Evolutionary conservation across 148 eudicot species (phyloP).

Genomic region (Rhododendron ferrugineum): DNA sequence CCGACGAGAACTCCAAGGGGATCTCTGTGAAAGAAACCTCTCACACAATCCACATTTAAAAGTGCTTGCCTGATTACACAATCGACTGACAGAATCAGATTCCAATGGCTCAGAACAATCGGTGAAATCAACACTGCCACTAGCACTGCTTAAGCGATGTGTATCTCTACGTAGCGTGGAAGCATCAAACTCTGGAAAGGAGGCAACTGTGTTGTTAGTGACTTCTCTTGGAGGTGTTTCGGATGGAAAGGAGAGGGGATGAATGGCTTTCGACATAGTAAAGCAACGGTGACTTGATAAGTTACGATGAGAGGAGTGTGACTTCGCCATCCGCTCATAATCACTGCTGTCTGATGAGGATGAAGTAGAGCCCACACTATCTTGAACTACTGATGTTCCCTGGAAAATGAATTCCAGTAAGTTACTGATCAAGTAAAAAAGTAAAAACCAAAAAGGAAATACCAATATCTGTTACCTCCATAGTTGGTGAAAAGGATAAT

Average conservation of each 20-base stretch:
- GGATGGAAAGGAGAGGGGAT: slow-evolving; percentile 66
- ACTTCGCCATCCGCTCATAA: slow-evolving; percentile 50
- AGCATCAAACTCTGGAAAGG: slow-evolving; percentile 31
- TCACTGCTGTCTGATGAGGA: slow-evolving; percentile 86
- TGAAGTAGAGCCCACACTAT: slow-evolving; percentile 60
- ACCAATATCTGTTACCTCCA: slow-evolving; percentile 52
- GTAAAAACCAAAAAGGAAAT: slow-evolving; percentile 16
- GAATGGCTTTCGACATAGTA: slow-evolving; percentile 75
- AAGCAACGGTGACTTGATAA: slow-evolving; percentile 71
- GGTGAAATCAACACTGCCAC: slow-evolving; percentile 57
- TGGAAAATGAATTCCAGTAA: slow-evolving; percentile 13
- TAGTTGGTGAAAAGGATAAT: slow-evolving; percentile 64
- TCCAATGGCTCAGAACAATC: slow-evolving; percentile 52
- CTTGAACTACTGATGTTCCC: slow-evolving; percentile 58
- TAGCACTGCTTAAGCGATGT: slow-evolving; percentile 56
- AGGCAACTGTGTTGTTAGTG: slow-evolving; percentile 20
- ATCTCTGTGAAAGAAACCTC: slow-evolving; percentile 82
- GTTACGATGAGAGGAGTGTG: slow-evolving; percentile 49
- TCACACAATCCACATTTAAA: slow-evolving; percentile 73
- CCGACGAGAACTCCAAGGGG: slow-evolving; percentile 86
- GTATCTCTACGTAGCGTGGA: slow-evolving; percentile 39
- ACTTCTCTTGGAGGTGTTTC: slow-evolving; percentile 41
- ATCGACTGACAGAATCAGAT: slow-evolving; percentile 32
- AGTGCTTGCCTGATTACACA: slow-evolving; percentile 27
- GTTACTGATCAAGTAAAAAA: not conserved